Base-by-base conservation (phyloP, 2,329 filamentous ascomycete species). In the Polychaeton citri region DNA sequence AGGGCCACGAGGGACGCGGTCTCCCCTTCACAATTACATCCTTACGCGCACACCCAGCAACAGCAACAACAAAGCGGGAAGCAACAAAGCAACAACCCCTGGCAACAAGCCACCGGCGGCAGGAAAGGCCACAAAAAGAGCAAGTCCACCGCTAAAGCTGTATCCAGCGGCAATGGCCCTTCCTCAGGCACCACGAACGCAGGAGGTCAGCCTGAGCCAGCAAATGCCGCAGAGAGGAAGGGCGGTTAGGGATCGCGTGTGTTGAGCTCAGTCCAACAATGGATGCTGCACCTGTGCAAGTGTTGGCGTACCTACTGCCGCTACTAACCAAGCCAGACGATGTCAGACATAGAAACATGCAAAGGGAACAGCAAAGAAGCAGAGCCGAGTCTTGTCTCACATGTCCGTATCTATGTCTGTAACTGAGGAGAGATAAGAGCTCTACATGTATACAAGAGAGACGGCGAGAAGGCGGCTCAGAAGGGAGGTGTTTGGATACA, bases 171-270 rank as follows among this genome's bases (percentile, higher is more conserved):
- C 43, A 10, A 10, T 12, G 24, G 7, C 24, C 12, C 24, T 28
- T 10, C 15, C 5, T 28, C 24, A 12, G 24, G 24, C 5, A 28
- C 12, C 7, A 15, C 15, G 5, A 15, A 15, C 7, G 24, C 12
- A 12, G 24, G 24, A 4, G 48, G 62, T 6, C 62, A 68, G 45
- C 53, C 60, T 3, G 39, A 65, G 35, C 63, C 64, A 12, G 53
- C 50, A 2, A 64, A 64, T 43, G 56, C 60, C 32, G 54, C 55
- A 21, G 64, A 67, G 35, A 54, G 64, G 21, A 68, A 68, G 40
- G 64, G 61, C 10, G 61, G 61, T 16, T 63, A 35, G 19, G 18
- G 13, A 28, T 28, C 24, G 20, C 18, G 10, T 19, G 32, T 13
- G 8, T 6, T 7, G 18, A 6, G 30, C 19, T 13, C 7, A 26